Base-by-base conservation (phyloP, 2,329 filamentous ascomycete species). In the Neonectria ditissima region DNA sequence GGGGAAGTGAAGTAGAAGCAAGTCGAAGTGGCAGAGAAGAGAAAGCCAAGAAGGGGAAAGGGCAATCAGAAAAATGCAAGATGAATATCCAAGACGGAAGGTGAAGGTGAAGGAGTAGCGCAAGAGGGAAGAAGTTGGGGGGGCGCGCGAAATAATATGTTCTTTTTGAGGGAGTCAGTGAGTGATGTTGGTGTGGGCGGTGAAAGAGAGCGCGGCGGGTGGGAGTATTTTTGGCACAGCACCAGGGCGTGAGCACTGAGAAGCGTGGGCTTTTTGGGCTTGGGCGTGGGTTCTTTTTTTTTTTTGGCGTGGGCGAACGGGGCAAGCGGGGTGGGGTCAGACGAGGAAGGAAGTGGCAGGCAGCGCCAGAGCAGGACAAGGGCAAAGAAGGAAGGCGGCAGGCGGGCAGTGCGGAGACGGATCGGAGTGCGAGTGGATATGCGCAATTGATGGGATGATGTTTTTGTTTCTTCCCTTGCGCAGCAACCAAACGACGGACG, bases 81-180 rank as follows among this genome's bases (percentile, higher is more conserved):
- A 59, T 62, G 60, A 63, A 70, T 52, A 47, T 57, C 32, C 44
- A 67, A 62, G 47, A 64, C 53, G 59, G 59, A 58, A 67, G 57
- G 47, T 68, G 58, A 67, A 70, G 59, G 62, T 71, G 67, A 72
- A 68, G 24, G 65, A 63, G 55, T 60, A 69, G 69, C 65, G 63
- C 59, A 62, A 62, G 66, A 69, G 59, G 57, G 61, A 66, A 68
- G 64, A 72, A 66, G 71, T 66, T 73, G 60, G 69, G 68, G 70
- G 65, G 65, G 70, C 70, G 70, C 70, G 70, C 69, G 67, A 71
- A 73, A 73, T 73, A 73, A 72, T 70, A 72, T 65, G 55, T 62
- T 69, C 69, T 73, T 65, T 61, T 59, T 60, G 61, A 64, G 67
- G 59, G 69, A 68, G 70, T 71, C 57, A 69, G 66, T 71, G 65